These are phyloP conservation scores for Nannizziopsis barbatae DNA, from an alignment of 2,329 filamentous ascomycete genomes.

Conservation along the genomic window DNA sequence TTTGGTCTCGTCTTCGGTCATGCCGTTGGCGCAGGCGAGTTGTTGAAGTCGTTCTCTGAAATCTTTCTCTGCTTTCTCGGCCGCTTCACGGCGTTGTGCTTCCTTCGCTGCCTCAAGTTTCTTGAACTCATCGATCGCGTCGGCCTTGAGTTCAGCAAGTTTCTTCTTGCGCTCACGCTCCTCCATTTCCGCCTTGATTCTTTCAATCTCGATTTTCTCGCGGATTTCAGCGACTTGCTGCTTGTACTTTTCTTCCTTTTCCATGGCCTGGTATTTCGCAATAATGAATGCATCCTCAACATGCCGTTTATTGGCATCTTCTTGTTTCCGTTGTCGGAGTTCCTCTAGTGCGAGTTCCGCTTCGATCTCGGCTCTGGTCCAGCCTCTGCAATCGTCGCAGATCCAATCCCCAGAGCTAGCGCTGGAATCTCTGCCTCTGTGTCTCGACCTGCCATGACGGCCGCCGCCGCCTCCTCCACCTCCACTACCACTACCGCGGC, in stretches of 20 bases:
- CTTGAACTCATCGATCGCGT: slow-evolving; percentile 45
- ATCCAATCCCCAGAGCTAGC: not conserved
- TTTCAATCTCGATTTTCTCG: slow-evolving; percentile 24
- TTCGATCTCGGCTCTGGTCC: slow-evolving; percentile 17
- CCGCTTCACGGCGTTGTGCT: slow-evolving; percentile 39
- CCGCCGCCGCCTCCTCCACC: not conserved
- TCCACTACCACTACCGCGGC: not conserved
- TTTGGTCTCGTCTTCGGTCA: slow-evolving; percentile 34
- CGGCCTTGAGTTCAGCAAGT: slow-evolving; percentile 36
- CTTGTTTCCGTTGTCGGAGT: slow-evolving; percentile 25
- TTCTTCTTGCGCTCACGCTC: slow-evolving; percentile 23
- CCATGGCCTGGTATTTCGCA: slow-evolving; percentile 20
- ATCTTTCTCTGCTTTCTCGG: slow-evolving; percentile 42
- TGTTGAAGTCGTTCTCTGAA: slow-evolving; percentile 33
- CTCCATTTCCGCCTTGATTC: slow-evolving; percentile 27
- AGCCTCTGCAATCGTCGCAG: slow-evolving; percentile 1
- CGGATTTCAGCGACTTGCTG: slow-evolving; percentile 40
- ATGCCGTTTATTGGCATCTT: slow-evolving; percentile 17
- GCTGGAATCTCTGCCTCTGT: not conserved
- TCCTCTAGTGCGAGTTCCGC: slow-evolving; percentile 26
- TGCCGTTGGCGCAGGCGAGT: slow-evolving; percentile 28
- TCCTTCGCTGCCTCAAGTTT: slow-evolving; percentile 40
- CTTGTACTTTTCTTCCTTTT: slow-evolving; percentile 29
- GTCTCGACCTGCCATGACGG: too few relatives aligned
- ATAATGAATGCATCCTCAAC: slow-evolving; percentile 18